phyloP scores from a whole-genome alignment of 192 early-diverging fungal genomes.

The Dissophora globulifera region DNA sequence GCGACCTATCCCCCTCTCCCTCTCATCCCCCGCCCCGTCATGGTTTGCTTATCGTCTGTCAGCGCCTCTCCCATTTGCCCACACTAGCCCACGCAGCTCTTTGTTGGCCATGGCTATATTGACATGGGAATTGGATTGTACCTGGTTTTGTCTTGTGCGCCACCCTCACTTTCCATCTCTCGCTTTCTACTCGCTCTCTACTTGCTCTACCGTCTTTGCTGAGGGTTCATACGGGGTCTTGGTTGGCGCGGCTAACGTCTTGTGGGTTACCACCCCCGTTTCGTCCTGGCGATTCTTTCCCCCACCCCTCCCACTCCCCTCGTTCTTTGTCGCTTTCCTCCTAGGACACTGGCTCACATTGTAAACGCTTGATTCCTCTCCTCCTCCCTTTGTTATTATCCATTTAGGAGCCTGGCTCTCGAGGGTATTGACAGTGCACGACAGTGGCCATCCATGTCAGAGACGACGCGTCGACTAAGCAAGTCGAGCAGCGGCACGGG shows the following conservation, averaged over 20 bases:
- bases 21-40: too few species aligned
- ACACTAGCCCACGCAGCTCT: too few species aligned
- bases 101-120: too few species aligned
- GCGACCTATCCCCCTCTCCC: too few species aligned
- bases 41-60: background rate
- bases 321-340: background rate
- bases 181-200: background rate
- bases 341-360: too few species aligned
- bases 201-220: background rate
- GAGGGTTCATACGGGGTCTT: background rate
- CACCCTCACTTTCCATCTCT: background rate
- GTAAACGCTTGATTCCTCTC: too few species aligned
- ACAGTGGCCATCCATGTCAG: conserved; percentile 37
- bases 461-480: background rate
- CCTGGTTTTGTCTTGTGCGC: too few species aligned
- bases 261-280: conserved; percentile 12
- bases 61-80: too few species aligned
- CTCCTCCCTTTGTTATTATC: background rate
- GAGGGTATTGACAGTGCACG: conserved; percentile 42
- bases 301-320: background rate
- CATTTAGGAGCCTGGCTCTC: conserved; percentile 34
- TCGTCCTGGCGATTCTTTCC: background rate
- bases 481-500: too few species aligned
- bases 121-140: too few species aligned
- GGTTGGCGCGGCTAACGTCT: background rate